These are phyloP conservation scores for Malus hybrid DNA, from an alignment of 331 rosid genomes.

Conservation along the genomic window DNA sequence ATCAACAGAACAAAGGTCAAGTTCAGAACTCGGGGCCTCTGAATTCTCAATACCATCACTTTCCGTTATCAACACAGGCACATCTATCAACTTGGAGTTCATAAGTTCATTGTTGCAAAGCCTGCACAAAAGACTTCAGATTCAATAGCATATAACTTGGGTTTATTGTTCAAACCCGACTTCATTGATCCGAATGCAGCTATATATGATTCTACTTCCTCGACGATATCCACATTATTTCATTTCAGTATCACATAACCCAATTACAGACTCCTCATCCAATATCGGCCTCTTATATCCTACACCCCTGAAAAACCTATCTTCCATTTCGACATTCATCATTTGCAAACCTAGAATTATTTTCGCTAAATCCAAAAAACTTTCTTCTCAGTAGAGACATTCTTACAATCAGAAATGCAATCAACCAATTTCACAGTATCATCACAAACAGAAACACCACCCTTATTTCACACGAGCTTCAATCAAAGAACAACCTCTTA, in stretches of 20 bases:
- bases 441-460: too few species aligned
- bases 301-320: background rate
- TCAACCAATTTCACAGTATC: too few species aligned
- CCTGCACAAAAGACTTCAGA: slow-evolving; percentile 24
- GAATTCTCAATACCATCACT: slow-evolving; percentile 11
- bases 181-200: slow-evolving; percentile 4
- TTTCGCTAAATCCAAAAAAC: too few species aligned
- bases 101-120: slow-evolving; percentile 3
- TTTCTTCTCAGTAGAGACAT: too few species aligned
- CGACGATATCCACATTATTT: background rate
- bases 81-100: background rate
- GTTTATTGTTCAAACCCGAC: background rate
- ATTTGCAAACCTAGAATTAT: background rate
- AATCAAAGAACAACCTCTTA: too few species aligned
- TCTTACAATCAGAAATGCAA: too few species aligned
- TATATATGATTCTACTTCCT: background rate
- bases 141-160: background rate
- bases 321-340: background rate
- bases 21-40: slow-evolving; percentile 7
- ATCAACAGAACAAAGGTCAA: slow-evolving; percentile 16
- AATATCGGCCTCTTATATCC: slow-evolving; percentile 12
- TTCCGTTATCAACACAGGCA: background rate
- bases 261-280: slow-evolving; percentile 3
- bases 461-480: too few species aligned
- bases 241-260: background rate